Evolutionary conservation across 2,329 filamentous ascomycete genomes (phyloP), one percentile per base, ranked within the genome.

Genomic region (Fusarium ramigenum): DNA sequence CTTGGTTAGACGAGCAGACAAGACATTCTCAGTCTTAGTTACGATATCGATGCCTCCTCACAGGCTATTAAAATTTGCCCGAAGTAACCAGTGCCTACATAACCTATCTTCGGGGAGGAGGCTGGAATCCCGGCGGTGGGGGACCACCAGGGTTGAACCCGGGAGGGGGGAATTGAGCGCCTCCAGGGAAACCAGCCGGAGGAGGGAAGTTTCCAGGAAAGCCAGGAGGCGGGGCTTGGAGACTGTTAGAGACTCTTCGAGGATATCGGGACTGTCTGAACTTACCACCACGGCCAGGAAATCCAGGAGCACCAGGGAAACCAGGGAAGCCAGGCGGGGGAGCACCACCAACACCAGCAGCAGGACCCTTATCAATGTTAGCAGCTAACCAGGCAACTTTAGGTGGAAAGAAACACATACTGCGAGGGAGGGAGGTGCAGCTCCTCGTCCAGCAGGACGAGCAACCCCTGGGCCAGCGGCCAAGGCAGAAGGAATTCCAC

Each of bases 381-480:
- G 77, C 40, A 65, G 58, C 23, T 28, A 25, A 15, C 28, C 44
- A 16, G 58, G 40, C 10, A 46, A 50, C 25, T 16, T 60, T 4
- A 58, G 32, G 12, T 30, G 12, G 36, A 16, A 28, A 67, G 43
- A 57, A 14, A 42, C 46, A 59, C 87, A 74, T 84, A 90, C 95
- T 78, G 94, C 94, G 73, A 98, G 87, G 61, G 95, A 95, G 30
- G 83, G 81, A 78, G 96, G 89, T 37, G 94, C 81, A 70, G 88
- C 86, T 75, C 96, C 96, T 83, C 96, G 90, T 77, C 96, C 96
- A 79, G 95, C 95, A 77, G 96, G 95, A 81, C 95, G 92, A 74
- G 94, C 93, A 75, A 98, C 94, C 79, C 96, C 96, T 72, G 95
- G 93, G 56, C 96, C 96, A 76, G 94, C 90, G 70, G 92, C 88